A percentile compares a stretch with the other conserved stretches of the same genome.
Evolutionary conservation across 1,284 basidiomycete genomes (phyloP).

Genomic region (Exobasidium rhododendri): DNA sequence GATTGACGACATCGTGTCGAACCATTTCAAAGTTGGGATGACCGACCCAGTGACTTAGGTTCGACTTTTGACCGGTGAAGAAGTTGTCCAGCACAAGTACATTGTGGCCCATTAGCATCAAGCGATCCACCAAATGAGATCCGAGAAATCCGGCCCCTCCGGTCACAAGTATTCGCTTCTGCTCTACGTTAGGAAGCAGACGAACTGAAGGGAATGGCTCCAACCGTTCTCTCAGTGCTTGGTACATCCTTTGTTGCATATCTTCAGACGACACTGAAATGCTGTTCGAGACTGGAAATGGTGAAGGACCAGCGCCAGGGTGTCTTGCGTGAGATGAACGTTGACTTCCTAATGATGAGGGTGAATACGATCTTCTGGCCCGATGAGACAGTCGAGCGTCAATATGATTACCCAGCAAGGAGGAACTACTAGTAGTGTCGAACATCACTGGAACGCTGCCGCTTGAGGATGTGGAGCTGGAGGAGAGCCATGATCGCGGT

Average conservation of each 20-base stretch:
- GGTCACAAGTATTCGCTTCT: slow-evolving; percentile 88
- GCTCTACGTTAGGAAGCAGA: slow-evolving; percentile 56
- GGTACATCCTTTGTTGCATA: not conserved
- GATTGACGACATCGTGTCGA: slow-evolving; percentile 75
- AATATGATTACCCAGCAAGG: too few species aligned
- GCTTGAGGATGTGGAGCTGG: too few species aligned
- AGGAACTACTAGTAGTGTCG: too few species aligned
- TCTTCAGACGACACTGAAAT: not conserved
- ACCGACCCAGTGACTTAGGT: slow-evolving; percentile 69
- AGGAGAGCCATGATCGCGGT: too few species aligned
- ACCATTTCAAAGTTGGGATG: slow-evolving; percentile 98
- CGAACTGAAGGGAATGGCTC: slow-evolving; percentile 9
- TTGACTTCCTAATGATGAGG: not conserved
- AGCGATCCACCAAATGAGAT: slow-evolving; percentile 84
- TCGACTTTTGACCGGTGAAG: slow-evolving; percentile 93
- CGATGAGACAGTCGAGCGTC: too few species aligned
- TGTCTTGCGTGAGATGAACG: not conserved
- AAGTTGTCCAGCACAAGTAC: slow-evolving; percentile 97
- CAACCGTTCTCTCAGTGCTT: not conserved
- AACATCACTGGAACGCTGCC: too few species aligned
- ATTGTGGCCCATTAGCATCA: slow-evolving; percentile 96
- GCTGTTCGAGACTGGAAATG: not conserved
- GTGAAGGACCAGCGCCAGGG: slow-evolving; percentile 5
- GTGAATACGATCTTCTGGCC: not conserved
- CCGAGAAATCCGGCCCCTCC: slow-evolving; percentile 95